Percentiles rank a stretch among this genome's conserved stretches.
phyloP scores from a whole-genome alignment of 495 filamentous ascomycete species.

The Penicillium pancosmium region DNA sequence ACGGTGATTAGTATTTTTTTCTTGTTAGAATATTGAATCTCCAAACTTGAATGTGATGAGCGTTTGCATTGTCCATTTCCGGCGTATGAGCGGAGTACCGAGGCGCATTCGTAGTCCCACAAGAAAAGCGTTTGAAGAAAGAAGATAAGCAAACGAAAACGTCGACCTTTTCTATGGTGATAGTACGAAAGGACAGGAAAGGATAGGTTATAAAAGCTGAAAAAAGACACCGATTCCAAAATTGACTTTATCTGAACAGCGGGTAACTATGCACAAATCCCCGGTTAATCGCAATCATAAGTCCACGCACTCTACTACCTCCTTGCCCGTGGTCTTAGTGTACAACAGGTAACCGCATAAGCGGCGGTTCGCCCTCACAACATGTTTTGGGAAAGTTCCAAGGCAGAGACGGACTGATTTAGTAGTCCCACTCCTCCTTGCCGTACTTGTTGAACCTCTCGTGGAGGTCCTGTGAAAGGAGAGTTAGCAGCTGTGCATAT shows the following conservation, averaged over 20 bases:
- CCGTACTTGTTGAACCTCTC: slow-evolving; percentile 99
- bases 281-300: slow-evolving; percentile 27
- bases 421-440: slow-evolving; percentile 73
- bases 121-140: too few species aligned
- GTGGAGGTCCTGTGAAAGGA: slow-evolving; percentile 68
- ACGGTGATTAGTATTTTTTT: slow-evolving; percentile 14
- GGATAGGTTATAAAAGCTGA: background rate
- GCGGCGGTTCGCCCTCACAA: slow-evolving; percentile 19
- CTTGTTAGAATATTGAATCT: slow-evolving; percentile 7
- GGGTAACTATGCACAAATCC: slow-evolving; percentile 46
- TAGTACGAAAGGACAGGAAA: background rate
- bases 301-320: slow-evolving; percentile 26
- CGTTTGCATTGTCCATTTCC: background rate
- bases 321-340: slow-evolving; percentile 53
- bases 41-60: background rate
- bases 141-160: too few species aligned
- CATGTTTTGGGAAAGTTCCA: slow-evolving; percentile 21
- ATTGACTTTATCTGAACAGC: slow-evolving; percentile 36
- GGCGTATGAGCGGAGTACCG: background rate
- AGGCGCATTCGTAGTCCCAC: background rate
- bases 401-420: slow-evolving; percentile 14
- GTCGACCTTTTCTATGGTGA: too few species aligned
- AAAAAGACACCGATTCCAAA: slow-evolving; percentile 35
- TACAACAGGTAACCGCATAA: slow-evolving; percentile 71
- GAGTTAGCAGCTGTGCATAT: background rate